These are phyloP conservation scores for Niveomyces coronatus DNA, from an alignment of 2,329 filamentous ascomycete species.

Conservation along the genomic window DNA sequence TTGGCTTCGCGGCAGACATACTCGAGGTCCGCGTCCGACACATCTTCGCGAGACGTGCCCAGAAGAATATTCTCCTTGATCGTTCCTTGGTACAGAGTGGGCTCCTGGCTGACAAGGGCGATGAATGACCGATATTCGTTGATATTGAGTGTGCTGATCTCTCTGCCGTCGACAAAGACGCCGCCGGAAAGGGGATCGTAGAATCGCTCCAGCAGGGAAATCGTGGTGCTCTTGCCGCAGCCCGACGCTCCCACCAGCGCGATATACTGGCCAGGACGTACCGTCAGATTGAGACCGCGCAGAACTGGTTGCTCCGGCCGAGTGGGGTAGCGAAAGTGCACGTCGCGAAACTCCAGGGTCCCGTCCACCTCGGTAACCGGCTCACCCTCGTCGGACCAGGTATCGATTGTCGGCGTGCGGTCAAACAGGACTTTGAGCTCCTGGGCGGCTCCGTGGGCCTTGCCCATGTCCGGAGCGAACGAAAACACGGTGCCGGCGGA, in stretches of 20 bases:
- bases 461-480: slow-evolving; percentile 86
- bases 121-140: slow-evolving; percentile 77
- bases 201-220: slow-evolving; percentile 85
- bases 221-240: slow-evolving; percentile 90
- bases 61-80: slow-evolving; percentile 86
- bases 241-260: slow-evolving; percentile 91
- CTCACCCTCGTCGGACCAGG: slow-evolving; percentile 63
- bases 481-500: slow-evolving; percentile 84
- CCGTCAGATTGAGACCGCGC: slow-evolving; percentile 64
- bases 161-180: slow-evolving; percentile 71
- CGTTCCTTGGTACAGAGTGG: slow-evolving; percentile 86
- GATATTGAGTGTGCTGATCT: slow-evolving; percentile 72
- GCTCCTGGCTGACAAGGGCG: slow-evolving; percentile 87
- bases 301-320: slow-evolving; percentile 87
- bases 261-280: slow-evolving; percentile 71
- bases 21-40: slow-evolving; percentile 62
- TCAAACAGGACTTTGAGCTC: slow-evolving; percentile 80
- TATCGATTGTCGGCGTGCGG: slow-evolving; percentile 69
- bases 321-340: slow-evolving; percentile 91
- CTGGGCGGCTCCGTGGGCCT: slow-evolving; percentile 74
- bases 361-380: slow-evolving; percentile 57
- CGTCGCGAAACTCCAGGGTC: slow-evolving; percentile 77
- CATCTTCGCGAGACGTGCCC: slow-evolving; percentile 54
- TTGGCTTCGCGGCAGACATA: slow-evolving; percentile 82
- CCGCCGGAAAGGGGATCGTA: slow-evolving; percentile 79